phyloP scores from a whole-genome alignment of 345 rosid genomes.

The Gossypium raimondii region DNA sequence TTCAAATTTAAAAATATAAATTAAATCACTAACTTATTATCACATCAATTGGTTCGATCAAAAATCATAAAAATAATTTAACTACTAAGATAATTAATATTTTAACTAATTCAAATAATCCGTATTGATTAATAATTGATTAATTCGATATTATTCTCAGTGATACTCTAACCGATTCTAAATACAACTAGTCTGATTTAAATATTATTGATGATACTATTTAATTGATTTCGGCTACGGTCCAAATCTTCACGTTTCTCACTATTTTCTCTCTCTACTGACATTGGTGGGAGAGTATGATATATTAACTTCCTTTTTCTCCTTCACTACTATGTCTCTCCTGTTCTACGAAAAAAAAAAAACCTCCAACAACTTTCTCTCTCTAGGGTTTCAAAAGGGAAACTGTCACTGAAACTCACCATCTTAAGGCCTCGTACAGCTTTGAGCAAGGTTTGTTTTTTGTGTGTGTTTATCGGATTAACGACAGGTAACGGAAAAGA shows the following conservation, averaged over 20 bases:
- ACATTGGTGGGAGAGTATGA: slow-evolving; percentile 3
- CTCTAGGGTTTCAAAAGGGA: slow-evolving; percentile 21
- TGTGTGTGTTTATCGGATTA: background rate
- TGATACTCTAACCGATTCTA: fast-evolving
- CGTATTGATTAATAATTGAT: too few species aligned
- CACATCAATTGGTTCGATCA: too few species aligned
- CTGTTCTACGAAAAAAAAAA: too few species aligned
- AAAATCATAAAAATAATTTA: too few species aligned
- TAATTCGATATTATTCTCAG: fast-evolving
- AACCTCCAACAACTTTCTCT: background rate
- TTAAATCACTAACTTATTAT: too few species aligned
- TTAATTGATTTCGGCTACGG: background rate
- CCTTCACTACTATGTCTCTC: background rate
- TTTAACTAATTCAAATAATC: too few species aligned
- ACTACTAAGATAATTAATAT: too few species aligned
- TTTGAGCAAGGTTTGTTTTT: background rate
- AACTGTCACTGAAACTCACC: background rate
- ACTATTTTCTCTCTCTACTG: background rate
- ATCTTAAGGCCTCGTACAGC: background rate
- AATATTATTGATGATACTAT: background rate
- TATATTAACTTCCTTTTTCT: background rate
- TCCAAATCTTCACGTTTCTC: slow-evolving; percentile 4
- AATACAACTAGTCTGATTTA: too few species aligned
- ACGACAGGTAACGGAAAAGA: background rate
- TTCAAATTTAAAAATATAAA: too few species aligned